Conservation (phyloP, 1,284 basidiomycete species). For the Schizophyllum amplum region DNA sequence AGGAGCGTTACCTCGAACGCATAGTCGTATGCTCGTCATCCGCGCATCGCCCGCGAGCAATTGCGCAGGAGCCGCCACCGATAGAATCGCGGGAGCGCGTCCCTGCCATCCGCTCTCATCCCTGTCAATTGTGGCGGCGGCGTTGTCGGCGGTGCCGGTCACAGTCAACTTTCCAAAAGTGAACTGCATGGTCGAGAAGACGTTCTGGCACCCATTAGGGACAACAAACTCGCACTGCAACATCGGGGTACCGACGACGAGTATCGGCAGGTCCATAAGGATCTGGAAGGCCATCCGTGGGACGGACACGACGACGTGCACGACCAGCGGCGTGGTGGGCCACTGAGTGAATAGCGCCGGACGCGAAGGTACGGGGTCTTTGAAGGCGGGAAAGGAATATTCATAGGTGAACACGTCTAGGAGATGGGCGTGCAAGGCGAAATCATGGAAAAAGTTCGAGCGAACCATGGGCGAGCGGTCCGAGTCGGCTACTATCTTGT, state of each 20-base stretch:
- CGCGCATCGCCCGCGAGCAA: background rate
- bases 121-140: conserved; percentile 21
- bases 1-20: background rate
- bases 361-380: background rate
- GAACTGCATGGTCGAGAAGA: conserved; percentile 27
- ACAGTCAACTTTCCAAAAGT: conserved; percentile 26
- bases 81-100: conserved; percentile 28
- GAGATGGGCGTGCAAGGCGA: conserved; percentile 30
- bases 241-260: conserved; percentile 25
- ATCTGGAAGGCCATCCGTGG: conserved; percentile 21
- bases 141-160: conserved; percentile 14
- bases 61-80: conserved; percentile 26
- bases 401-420: conserved; percentile 20
- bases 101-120: conserved; percentile 25
- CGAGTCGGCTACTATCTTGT: conserved; percentile 16
- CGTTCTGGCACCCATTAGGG: conserved; percentile 17
- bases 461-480: conserved; percentile 26
- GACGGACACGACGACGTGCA: conserved; percentile 26
- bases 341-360: conserved; percentile 20
- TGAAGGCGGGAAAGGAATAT: conserved; percentile 6
- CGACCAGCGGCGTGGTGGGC: conserved; percentile 24
- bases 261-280: conserved; percentile 19
- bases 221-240: conserved; percentile 27
- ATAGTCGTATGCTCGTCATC: background rate
- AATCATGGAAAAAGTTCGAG: conserved; percentile 31